phyloP scores from a whole-genome alignment of 2,329 filamentous ascomycete genomes.

The Trichoderma lentiforme region DNA sequence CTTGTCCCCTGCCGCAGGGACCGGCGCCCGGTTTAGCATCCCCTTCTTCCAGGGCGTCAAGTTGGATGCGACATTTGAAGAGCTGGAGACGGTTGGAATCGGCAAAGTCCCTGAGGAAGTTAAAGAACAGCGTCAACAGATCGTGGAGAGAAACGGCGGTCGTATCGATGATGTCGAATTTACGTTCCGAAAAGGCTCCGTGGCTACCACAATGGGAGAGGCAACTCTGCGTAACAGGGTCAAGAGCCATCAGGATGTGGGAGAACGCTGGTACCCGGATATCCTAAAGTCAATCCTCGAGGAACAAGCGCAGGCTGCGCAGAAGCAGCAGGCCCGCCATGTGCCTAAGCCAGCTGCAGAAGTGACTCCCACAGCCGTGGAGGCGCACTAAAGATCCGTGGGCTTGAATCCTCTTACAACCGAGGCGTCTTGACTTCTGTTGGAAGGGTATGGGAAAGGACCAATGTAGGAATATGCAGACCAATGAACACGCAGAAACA shows the following conservation, averaged over 20 bases:
- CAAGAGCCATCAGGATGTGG: constrained; percentile 85
- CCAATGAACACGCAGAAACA: not conserved
- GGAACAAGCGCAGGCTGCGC: constrained; percentile 48
- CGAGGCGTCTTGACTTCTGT: not conserved
- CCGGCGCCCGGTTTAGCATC: constrained; percentile 72
- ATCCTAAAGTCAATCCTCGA: constrained; percentile 55
- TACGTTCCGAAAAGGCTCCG: constrained; percentile 70
- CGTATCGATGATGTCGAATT: constrained; percentile 77
- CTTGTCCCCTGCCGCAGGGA: constrained; percentile 65
- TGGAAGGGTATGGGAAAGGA: not conserved
- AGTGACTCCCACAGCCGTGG: constrained; percentile 27
- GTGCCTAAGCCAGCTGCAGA: constrained; percentile 11
- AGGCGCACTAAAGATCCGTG: constrained; percentile 29
- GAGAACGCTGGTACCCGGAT: constrained; percentile 74
- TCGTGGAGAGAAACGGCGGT: constrained; percentile 55
- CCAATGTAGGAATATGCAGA: not conserved
- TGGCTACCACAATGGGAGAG: constrained; percentile 69
- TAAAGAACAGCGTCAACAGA: constrained; percentile 55
- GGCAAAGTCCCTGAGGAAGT: constrained; percentile 60
- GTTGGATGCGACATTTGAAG: constrained; percentile 75
- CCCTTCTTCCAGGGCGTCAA: constrained; percentile 88
- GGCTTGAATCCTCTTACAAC: not conserved
- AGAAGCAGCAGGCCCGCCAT: constrained; percentile 25
- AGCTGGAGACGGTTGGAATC: constrained; percentile 62
- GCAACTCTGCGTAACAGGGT: constrained; percentile 80